Conservation (phyloP, 1,139 yeast genomes). For the Geotrichum candidum region DNA sequence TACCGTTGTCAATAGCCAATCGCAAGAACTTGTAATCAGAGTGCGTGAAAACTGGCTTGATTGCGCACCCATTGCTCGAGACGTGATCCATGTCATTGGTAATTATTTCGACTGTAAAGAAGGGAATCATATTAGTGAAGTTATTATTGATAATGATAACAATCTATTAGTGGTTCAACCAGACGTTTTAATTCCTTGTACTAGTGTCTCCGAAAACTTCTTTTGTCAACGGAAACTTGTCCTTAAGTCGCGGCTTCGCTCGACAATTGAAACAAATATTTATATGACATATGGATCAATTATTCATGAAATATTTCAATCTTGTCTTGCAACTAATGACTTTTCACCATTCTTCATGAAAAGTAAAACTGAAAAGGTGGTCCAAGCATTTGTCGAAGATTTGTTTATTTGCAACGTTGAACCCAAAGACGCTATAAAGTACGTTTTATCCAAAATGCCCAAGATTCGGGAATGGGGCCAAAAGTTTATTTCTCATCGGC, state of each 20-base stretch:
- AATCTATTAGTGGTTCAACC: constrained; percentile 76
- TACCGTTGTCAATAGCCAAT: not conserved
- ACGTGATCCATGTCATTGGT: constrained; percentile 36
- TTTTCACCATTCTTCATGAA: constrained; percentile 45
- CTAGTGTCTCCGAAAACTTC: constrained; percentile 71
- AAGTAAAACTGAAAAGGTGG: constrained; percentile 39
- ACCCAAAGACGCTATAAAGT: constrained; percentile 42
- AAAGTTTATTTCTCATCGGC: constrained; percentile 37
- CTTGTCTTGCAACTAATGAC: constrained; percentile 45
- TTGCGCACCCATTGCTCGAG: constrained; percentile 25
- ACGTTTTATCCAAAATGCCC: constrained; percentile 49
- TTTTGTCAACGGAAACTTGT: constrained; percentile 69
- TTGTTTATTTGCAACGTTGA: constrained; percentile 55
- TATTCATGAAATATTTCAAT: constrained; percentile 73
- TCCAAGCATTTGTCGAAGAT: constrained; percentile 43
- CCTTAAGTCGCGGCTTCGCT: constrained; percentile 47
- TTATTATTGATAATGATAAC: constrained; percentile 45
- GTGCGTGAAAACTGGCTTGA: constrained; percentile 29
- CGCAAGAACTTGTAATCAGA: constrained; percentile 10
- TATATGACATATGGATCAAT: constrained; percentile 68
- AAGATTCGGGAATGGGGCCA: constrained; percentile 61
- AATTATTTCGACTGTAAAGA: constrained; percentile 21
- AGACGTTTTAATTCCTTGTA: constrained; percentile 73
- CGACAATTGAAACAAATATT: constrained; percentile 52
- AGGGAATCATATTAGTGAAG: constrained; percentile 16